Percentiles rank a stretch among this genome's conserved stretches.
phyloP scores from a whole-genome alignment of 371 early-diverging fungal genomes.

The Batkoa obscura region DNA sequence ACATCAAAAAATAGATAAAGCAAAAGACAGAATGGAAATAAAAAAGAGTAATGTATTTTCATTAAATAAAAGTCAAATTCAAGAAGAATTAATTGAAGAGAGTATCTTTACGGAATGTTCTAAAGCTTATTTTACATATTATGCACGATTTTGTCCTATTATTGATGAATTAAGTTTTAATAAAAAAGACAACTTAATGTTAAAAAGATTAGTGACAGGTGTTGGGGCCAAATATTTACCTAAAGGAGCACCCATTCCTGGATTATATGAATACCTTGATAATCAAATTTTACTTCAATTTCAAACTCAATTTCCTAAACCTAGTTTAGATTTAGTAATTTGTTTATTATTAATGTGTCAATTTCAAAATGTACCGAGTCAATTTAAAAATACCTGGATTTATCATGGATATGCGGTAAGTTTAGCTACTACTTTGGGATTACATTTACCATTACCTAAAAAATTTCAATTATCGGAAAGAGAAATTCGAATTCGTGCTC shows the following conservation, averaged over 20 bases:
- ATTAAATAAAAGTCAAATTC: too few species aligned
- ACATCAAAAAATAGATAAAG: neutral
- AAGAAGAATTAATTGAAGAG: neutral
- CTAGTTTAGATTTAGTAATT: neutral
- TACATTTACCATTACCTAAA: too few species aligned
- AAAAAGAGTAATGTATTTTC: too few species aligned
- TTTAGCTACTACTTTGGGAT: neutral
- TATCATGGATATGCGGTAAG: neutral
- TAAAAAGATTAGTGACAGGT: neutral
- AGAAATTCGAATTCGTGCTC: neutral
- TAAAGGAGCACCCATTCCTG: neutral
- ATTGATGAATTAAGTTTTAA: neutral
- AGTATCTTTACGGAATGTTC: neutral
- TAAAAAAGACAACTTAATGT: neutral
- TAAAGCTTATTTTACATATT: constrained; percentile 1
- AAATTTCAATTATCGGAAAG: neutral
- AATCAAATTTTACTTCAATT: neutral
- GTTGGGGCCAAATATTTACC: constrained; percentile 1
- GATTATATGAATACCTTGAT: neutral
- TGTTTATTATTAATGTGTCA: neutral
- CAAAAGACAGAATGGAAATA: neutral
- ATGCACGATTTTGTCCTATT: neutral
- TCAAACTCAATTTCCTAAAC: neutral
- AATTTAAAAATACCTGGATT: neutral
- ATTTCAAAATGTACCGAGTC: neutral